phyloP scores from a whole-genome alignment of 441 rosid species.

The Erodium texanum region DNA sequence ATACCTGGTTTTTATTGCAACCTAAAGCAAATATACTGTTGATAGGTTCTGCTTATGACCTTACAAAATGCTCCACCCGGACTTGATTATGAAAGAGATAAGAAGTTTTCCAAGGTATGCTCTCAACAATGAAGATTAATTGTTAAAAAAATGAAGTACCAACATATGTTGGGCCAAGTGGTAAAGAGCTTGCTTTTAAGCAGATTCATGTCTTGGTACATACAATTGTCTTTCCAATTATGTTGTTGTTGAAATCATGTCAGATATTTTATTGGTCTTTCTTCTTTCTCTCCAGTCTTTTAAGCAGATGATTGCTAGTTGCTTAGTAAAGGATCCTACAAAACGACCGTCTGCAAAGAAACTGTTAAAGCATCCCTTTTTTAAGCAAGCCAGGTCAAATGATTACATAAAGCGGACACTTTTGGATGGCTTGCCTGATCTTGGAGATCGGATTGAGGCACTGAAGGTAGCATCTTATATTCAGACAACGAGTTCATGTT shows the following conservation, averaged over 20 bases:
- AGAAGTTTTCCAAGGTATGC: slow-evolving; percentile 81
- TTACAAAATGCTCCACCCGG: slow-evolving; percentile 99
- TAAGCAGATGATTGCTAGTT: slow-evolving; percentile 98
- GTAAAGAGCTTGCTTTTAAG: neutral
- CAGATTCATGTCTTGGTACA: neutral
- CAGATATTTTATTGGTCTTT: too few relatives aligned
- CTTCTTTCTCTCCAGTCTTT: slow-evolving; percentile 21
- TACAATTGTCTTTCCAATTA: neutral
- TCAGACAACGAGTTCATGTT: slow-evolving; percentile 8
- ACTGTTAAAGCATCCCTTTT: slow-evolving; percentile 77
- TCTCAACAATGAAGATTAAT: slow-evolving; percentile 6
- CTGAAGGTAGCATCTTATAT: slow-evolving; percentile 50
- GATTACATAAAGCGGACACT: slow-evolving; percentile 67
- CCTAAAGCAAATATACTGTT: slow-evolving; percentile 25
- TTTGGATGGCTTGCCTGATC: slow-evolving; percentile 83
- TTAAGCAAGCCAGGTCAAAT: slow-evolving; percentile 89
- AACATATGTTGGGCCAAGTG: neutral
- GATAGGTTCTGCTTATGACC: slow-evolving; percentile 94
- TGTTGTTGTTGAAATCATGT: neutral
- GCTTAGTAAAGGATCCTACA: slow-evolving; percentile 94
- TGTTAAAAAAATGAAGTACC: neutral
- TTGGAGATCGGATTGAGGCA: slow-evolving; percentile 80
- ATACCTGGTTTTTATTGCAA: slow-evolving; percentile 9
- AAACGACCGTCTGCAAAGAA: slow-evolving; percentile 86
- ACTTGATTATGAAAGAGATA: slow-evolving; percentile 87